Percentiles rank a stretch among this genome's conserved stretches.
Conservation (phyloP, 805 yeast genomes). For the Torulaspora quercuum region DNA sequence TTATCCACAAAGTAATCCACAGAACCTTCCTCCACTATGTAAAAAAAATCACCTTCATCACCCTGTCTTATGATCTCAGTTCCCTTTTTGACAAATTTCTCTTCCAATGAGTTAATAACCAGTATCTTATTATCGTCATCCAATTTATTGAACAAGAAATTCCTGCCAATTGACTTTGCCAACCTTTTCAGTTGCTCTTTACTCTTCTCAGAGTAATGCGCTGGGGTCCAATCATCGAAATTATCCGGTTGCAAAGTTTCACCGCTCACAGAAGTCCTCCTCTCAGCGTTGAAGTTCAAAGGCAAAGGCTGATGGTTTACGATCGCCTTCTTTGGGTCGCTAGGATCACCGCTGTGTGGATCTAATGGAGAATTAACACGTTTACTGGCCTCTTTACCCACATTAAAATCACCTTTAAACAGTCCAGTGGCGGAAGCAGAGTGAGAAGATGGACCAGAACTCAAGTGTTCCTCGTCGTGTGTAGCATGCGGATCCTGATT, state of each 20-base stretch:
- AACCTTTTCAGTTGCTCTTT: conserved; percentile 64
- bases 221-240: conserved; percentile 75
- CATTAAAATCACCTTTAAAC: conserved; percentile 33
- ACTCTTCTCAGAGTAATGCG: conserved; percentile 50
- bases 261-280: conserved; percentile 89
- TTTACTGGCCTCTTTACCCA: conserved; percentile 23
- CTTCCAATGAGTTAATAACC: conserved; percentile 80
- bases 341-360: conserved; percentile 16
- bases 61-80: conserved; percentile 80
- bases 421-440: conserved; percentile 15
- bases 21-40: conserved; percentile 76
- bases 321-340: conserved; percentile 14
- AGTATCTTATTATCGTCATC: conserved; percentile 74
- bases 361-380: conserved; percentile 21
- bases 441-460: conserved; percentile 7
- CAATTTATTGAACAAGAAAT: conserved; percentile 79
- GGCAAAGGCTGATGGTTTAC: conserved; percentile 42
- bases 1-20: conserved; percentile 75
- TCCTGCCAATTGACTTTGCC: conserved; percentile 67
- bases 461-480: conserved; percentile 16
- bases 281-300: conserved; percentile 63
- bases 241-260: conserved; percentile 78
- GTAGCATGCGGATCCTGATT: conserved; percentile 61
- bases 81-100: conserved; percentile 56
- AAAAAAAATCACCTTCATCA: conserved; percentile 91